These are phyloP conservation scores for Globisporangium cystogenes DNA, from an alignment of 352 stramenopile species.

Conservation along the genomic window DNA sequence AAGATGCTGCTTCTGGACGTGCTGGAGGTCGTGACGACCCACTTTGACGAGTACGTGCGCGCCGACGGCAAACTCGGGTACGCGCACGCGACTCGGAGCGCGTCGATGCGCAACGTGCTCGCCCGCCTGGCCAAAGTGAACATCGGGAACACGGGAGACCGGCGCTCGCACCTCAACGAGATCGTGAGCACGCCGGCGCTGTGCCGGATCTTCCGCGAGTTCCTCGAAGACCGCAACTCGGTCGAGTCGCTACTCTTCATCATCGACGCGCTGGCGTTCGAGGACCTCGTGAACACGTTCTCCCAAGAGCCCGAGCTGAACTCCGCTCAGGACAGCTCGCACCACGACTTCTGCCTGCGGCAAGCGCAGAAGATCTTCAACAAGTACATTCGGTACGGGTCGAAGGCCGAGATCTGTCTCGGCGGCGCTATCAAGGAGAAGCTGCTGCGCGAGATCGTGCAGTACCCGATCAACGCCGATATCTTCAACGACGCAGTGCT, in stretches of 20 bases:
- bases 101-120: conserved; percentile 51
- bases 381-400: conserved; percentile 70
- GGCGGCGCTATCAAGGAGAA: conserved; percentile 35
- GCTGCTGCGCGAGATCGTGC: conserved; percentile 32
- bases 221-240: conserved; percentile 44
- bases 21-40: conserved; percentile 41
- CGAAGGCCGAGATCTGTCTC: conserved; percentile 60
- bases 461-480: conserved; percentile 38
- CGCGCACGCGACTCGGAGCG: conserved; percentile 23
- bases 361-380: conserved; percentile 74
- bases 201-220: conserved; percentile 55
- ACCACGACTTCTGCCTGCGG: conserved; percentile 51
- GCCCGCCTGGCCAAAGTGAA: conserved; percentile 37
- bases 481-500: conserved; percentile 59
- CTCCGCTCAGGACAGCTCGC: conserved; percentile 16
- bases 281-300: conserved; percentile 61
- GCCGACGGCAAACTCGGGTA: conserved; percentile 34
- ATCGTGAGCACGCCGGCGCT: conserved; percentile 43
- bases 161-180: conserved; percentile 38
- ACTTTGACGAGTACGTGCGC: conserved; percentile 55
- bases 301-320: conserved; percentile 13
- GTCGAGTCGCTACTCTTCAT: conserved; percentile 64
- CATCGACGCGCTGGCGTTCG: conserved; percentile 58
- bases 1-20: conserved; percentile 66
- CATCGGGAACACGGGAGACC: conserved; percentile 27